A percentile compares a stretch with the other conserved stretches of the same genome.
Conservation (phyloP, 441 rosid genomes). For the Populus hybrid region DNA sequence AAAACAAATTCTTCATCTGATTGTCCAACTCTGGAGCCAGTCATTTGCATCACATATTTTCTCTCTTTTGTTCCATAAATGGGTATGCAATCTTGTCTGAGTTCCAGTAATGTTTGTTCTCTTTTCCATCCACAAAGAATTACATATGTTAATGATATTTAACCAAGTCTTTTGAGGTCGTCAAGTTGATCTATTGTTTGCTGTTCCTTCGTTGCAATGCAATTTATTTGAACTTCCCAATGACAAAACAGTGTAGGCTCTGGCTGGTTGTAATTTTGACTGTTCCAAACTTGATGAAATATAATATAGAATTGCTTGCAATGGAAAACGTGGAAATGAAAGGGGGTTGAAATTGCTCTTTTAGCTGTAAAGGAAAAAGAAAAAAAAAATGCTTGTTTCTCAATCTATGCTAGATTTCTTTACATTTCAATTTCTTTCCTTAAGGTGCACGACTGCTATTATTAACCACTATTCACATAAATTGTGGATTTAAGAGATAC, state of each 20-base stretch:
- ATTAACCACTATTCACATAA: not conserved
- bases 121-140: not conserved
- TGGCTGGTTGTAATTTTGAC: not conserved
- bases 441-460: not conserved
- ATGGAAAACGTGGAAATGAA: not conserved
- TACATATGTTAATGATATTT: not conserved
- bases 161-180: not conserved
- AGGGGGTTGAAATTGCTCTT: not conserved
- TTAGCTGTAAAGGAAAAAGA: not conserved
- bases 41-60: conserved; percentile 89
- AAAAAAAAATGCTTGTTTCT: not conserved
- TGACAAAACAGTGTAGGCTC: not conserved
- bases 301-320: not conserved
- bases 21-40: conserved; percentile 97
- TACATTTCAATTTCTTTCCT: too few species aligned
- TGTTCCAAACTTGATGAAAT: not conserved
- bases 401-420: not conserved
- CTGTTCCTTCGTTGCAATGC: not conserved
- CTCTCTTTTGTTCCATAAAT: conserved; percentile 85
- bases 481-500: not conserved
- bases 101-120: not conserved
- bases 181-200: not conserved
- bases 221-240: not conserved
- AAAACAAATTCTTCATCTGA: conserved; percentile 69
- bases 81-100: conserved; percentile 45